phyloP scores from a whole-genome alignment of 306 rosid species.

The Trifolium fragiferum region DNA sequence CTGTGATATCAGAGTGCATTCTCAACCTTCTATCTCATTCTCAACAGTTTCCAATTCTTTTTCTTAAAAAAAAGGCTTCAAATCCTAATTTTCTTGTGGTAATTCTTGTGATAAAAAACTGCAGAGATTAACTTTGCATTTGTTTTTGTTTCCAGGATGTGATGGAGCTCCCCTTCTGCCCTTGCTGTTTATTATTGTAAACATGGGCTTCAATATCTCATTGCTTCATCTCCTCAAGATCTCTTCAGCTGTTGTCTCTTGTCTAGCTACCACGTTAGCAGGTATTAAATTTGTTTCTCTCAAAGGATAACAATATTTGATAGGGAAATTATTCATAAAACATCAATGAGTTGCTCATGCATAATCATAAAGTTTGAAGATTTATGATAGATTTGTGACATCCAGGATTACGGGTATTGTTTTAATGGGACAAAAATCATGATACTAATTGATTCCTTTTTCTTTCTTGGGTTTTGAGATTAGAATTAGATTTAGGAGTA shows the following conservation, averaged over 20 bases:
- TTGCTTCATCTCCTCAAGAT: slow-evolving; percentile 87
- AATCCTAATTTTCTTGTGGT: slow-evolving; percentile 4
- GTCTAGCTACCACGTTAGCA: slow-evolving; percentile 82
- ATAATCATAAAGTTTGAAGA: slow-evolving; percentile 25
- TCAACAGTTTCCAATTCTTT: not conserved
- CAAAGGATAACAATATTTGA: slow-evolving; percentile 21
- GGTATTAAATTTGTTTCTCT: slow-evolving; percentile 55
- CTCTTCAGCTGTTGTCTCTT: slow-evolving; percentile 88
- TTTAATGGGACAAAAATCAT: not conserved
- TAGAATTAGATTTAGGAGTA: slow-evolving; percentile 1
- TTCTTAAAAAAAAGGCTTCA: not conserved
- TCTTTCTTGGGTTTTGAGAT: slow-evolving; percentile 2
- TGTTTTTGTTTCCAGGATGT: slow-evolving; percentile 50
- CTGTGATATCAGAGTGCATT: not conserved
- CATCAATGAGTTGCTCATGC: slow-evolving; percentile 18
- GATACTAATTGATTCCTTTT: slow-evolving; percentile 6
- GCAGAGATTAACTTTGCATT: slow-evolving; percentile 34
- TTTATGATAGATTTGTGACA: slow-evolving; percentile 12
- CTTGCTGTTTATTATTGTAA: slow-evolving; percentile 48
- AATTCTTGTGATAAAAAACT: slow-evolving; percentile 1
- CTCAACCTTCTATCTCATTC: not conserved
- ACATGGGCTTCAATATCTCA: slow-evolving; percentile 70
- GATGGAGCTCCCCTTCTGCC: slow-evolving; percentile 58
- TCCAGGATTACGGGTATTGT: slow-evolving; percentile 14
- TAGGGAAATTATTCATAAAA: slow-evolving; percentile 18